Conservation (phyloP, 2,329 filamentous ascomycete genomes). For the Hypoxylon sp. region DNA sequence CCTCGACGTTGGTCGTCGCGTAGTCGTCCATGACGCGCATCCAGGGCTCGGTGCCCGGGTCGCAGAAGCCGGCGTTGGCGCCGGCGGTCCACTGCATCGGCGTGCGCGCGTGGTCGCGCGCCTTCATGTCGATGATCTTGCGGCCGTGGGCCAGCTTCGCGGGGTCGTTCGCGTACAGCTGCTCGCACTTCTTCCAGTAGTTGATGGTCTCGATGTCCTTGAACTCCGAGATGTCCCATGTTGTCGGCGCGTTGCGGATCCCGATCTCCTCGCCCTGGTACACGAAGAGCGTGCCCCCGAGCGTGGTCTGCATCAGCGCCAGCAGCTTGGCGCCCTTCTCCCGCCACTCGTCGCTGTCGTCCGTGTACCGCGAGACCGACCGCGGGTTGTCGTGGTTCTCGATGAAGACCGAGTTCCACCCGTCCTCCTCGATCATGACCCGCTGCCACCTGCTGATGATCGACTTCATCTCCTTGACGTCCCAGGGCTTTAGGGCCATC, state of each 20-base stretch:
- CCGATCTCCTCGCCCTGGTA: slow-evolving; percentile 75
- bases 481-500: slow-evolving; percentile 57
- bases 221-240: slow-evolving; percentile 69
- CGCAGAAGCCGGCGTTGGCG: slow-evolving; percentile 68
- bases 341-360: slow-evolving; percentile 58
- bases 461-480: slow-evolving; percentile 50
- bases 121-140: slow-evolving; percentile 64
- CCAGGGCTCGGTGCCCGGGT: slow-evolving; percentile 60
- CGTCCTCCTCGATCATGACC: slow-evolving; percentile 58
- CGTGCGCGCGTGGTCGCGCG: slow-evolving; percentile 70
- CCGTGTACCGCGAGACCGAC: slow-evolving; percentile 62
- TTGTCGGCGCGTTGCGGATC: slow-evolving; percentile 65
- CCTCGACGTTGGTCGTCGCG: slow-evolving; percentile 62
- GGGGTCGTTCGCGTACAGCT: slow-evolving; percentile 49
- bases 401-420: slow-evolving; percentile 70
- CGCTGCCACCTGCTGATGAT: slow-evolving; percentile 51
- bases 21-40: slow-evolving; percentile 67
- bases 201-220: slow-evolving; percentile 60
- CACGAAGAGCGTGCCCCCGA: slow-evolving; percentile 69
- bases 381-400: slow-evolving; percentile 72
- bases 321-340: slow-evolving; percentile 64
- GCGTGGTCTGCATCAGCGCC: slow-evolving; percentile 59
- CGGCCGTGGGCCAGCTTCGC: slow-evolving; percentile 56
- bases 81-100: slow-evolving; percentile 71
- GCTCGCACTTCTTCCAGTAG: slow-evolving; percentile 51